Base-by-base conservation (phyloP, 495 filamentous ascomycete species). In the Penicillium angulare region DNA sequence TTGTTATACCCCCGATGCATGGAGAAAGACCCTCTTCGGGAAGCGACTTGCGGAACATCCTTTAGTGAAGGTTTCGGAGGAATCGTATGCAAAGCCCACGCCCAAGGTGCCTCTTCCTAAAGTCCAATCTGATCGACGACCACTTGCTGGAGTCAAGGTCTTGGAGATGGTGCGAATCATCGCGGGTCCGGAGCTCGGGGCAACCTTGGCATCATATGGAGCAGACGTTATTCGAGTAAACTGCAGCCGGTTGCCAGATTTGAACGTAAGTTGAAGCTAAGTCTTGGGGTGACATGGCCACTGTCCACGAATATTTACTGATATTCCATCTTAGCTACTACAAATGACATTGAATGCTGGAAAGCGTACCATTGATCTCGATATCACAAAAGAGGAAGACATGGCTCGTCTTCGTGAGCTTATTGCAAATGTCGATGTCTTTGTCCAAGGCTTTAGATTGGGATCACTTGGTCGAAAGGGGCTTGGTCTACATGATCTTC, bases 151-250 rank as follows among this genome's bases (percentile, higher is more conserved):
- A 0, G 60, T 84, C 18, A 85, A 84, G 56, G 71, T 85, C 4
- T 59, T 85, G 8, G 81, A 84, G 46, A 64, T 84, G 21, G 77
- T 77, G 5, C 59, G 82, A n/a, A 73, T 84, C 13, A 83, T 85
- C 49, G 81, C 82, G 5, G 80, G 76, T 3, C 81, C 81, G 0
- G 65, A 74, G 6, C 72, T 84, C 12, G 69, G 72, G 0, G 65
- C 74, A 6, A 69, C 72, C 5, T 63, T 84, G 1, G 80, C 82
- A 0, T 71, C 82, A 42, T 69, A 79, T 15, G 82, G 82, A 18
- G 82, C 82, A 3, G 76, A 75, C 40, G 82, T 89, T 1, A 76
- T 86, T 66, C 65, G 80, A 5, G 68, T 85, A 17, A 82, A 78
- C 0, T 69, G 74, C 10, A 72, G 72, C 8, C 64, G 75, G 35